Evolutionary conservation across 1,284 basidiomycete species (phyloP).

Genomic region (Ganoderma sinense): DNA sequence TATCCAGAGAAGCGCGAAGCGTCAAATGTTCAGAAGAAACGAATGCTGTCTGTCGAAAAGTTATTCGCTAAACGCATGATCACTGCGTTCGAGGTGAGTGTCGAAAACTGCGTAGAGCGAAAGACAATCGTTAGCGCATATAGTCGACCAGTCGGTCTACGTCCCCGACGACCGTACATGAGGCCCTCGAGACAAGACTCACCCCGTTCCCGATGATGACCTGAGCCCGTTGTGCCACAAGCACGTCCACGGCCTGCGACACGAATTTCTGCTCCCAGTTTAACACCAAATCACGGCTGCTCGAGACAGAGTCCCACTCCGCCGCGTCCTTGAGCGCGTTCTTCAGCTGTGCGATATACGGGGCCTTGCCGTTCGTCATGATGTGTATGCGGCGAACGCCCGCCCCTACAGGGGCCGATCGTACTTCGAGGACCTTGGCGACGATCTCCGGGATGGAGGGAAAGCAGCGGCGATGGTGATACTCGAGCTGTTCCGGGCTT

Average conservation of each 20-base stretch:
- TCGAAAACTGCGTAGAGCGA: slow-evolving; percentile 35
- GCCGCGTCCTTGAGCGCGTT: slow-evolving; percentile 39
- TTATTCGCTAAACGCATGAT: slow-evolving; percentile 36
- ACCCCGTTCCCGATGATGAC: slow-evolving; percentile 56
- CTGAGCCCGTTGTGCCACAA: slow-evolving; percentile 51
- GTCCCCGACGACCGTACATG: too few relatives aligned
- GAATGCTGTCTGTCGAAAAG: slow-evolving; percentile 25
- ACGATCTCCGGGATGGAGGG: slow-evolving; percentile 55
- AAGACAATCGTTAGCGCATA: not conserved
- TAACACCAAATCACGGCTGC: slow-evolving; percentile 45
- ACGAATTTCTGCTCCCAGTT: slow-evolving; percentile 48
- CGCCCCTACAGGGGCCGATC: slow-evolving; percentile 28
- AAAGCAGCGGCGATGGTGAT: slow-evolving; percentile 54
- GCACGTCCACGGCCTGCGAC: slow-evolving; percentile 52
- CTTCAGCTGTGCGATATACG: slow-evolving; percentile 51
- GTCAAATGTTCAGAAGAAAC: slow-evolving; percentile 30
- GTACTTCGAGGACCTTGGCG: slow-evolving; percentile 47
- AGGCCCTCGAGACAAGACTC: too few relatives aligned
- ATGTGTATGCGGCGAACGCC: slow-evolving; percentile 52
- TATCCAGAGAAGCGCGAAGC: not conserved
- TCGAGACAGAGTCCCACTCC: slow-evolving; percentile 37
- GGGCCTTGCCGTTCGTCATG: slow-evolving; percentile 59
- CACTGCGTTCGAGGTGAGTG: slow-evolving; percentile 37
- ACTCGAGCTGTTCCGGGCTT: not conserved
- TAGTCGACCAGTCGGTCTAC: not conserved